Evolutionary conservation across 2,329 filamentous ascomycete species (phyloP).

Genomic region (Didymosphaeria variabile): DNA sequence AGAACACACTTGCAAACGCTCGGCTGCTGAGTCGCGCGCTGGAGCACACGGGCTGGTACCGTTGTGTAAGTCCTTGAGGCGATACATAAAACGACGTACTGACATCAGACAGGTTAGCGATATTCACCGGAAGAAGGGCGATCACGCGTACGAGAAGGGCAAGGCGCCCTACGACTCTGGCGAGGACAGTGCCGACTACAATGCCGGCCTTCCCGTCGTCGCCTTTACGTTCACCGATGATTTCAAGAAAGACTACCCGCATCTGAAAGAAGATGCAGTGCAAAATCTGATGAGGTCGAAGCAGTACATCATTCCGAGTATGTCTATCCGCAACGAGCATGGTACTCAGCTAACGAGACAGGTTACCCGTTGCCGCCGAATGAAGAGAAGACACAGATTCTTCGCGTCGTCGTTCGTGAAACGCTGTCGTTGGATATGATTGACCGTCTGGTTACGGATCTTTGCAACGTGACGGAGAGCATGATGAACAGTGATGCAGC

Average conservation of each 20-base stretch:
- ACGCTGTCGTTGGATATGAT: conserved; percentile 74
- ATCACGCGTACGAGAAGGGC: conserved; percentile 53
- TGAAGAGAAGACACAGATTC: conserved; percentile 70
- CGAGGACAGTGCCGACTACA: conserved; percentile 66
- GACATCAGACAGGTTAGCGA: conserved; percentile 59
- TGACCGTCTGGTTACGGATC: conserved; percentile 69
- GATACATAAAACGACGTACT: neutral
- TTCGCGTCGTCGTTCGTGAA: conserved; percentile 73
- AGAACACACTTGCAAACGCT: conserved; percentile 72
- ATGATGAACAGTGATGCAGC: conserved; percentile 64
- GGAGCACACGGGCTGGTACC: conserved; percentile 72
- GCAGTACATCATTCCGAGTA: conserved; percentile 75
- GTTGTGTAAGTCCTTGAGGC: conserved; percentile 30
- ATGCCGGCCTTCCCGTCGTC: conserved; percentile 73
- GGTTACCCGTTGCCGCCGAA: conserved; percentile 72
- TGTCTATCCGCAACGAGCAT: conserved; percentile 25
- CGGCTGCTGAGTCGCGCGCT: conserved; percentile 69
- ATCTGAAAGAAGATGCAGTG: conserved; percentile 71
- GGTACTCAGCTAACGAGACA: conserved; percentile 33
- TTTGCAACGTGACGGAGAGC: conserved; percentile 67
- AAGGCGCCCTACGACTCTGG: conserved; percentile 55
- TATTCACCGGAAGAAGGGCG: conserved; percentile 68
- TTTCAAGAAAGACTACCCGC: conserved; percentile 68
- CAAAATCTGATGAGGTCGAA: conserved; percentile 70
- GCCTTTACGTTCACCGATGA: conserved; percentile 70